Conservation (phyloP, 805 yeast species). For the Torulaspora gathmanii region DNA sequence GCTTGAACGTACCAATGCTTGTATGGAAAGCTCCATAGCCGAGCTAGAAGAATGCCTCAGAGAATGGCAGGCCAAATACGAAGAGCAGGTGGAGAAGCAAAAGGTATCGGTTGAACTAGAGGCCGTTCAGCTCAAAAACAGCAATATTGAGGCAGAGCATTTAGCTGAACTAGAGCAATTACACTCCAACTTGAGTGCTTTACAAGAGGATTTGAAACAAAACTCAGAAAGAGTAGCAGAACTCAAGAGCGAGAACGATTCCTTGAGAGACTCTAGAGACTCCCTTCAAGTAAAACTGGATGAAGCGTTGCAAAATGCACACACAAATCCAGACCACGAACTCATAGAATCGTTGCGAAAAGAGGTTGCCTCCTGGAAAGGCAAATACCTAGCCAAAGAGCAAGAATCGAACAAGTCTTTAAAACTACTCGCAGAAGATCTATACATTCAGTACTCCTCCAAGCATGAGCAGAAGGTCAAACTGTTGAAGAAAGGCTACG, state of each 20-base stretch:
- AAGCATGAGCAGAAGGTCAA: conserved; percentile 72
- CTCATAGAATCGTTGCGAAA: conserved; percentile 17
- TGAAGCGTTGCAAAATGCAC: neutral
- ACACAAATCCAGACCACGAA: conserved; percentile 18
- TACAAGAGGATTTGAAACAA: conserved; percentile 31
- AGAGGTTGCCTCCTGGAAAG: conserved; percentile 31
- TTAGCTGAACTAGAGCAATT: conserved; percentile 36
- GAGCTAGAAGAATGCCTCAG: conserved; percentile 32
- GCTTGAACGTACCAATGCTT: conserved; percentile 28
- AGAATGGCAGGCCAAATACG: conserved; percentile 24
- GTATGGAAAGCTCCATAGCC: conserved; percentile 32
- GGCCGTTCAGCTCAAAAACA: conserved; percentile 25
- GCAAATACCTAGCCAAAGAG: conserved; percentile 40
- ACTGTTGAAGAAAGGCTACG: conserved; percentile 55
- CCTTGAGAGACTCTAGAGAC: conserved; percentile 23
- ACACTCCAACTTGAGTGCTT: conserved; percentile 35
- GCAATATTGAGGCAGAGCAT: conserved; percentile 36
- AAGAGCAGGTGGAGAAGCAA: conserved; percentile 18
- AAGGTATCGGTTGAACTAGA: conserved; percentile 27
- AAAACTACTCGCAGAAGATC: conserved; percentile 60
- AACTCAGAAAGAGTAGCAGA: conserved; percentile 29
- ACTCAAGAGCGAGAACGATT: conserved; percentile 29
- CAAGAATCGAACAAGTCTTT: conserved; percentile 49
- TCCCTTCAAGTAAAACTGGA: conserved; percentile 1
- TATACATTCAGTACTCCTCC: conserved; percentile 67